A percentile compares a stretch with the other conserved stretches of the same genome.
Evolutionary conservation across 805 yeast species (phyloP).

Genomic region (Starmera dryadoides): DNA sequence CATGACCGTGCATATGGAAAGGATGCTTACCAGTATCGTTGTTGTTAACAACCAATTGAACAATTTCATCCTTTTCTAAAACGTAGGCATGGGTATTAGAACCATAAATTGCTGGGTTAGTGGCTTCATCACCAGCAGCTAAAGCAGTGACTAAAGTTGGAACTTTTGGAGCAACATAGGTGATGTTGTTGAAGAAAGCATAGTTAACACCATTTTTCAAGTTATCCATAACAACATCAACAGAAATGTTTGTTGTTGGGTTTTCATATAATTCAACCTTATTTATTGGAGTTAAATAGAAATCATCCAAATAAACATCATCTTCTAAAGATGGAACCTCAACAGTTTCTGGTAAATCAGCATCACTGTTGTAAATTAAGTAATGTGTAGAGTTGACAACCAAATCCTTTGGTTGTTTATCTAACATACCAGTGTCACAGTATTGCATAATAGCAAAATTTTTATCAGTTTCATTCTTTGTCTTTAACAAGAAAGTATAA

Average conservation of each 20-base stretch:
- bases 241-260: slow-evolving; percentile 60
- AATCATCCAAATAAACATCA: slow-evolving; percentile 64
- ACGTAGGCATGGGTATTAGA: slow-evolving; percentile 72
- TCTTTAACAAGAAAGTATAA: slow-evolving; percentile 69
- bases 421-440: slow-evolving; percentile 81
- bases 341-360: slow-evolving; percentile 28
- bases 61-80: slow-evolving; percentile 43
- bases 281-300: slow-evolving; percentile 58
- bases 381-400: slow-evolving; percentile 68
- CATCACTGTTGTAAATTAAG: slow-evolving; percentile 48
- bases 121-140: slow-evolving; percentile 56
- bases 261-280: slow-evolving; percentile 51
- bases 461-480: slow-evolving; percentile 53
- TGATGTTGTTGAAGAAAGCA: slow-evolving; percentile 90
- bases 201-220: slow-evolving; percentile 83
- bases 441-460: slow-evolving; percentile 81
- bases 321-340: slow-evolving; percentile 40
- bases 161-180: slow-evolving; percentile 74
- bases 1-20: slow-evolving; percentile 90
- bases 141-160: slow-evolving; percentile 80
- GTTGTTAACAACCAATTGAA: slow-evolving; percentile 82
- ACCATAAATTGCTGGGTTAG: slow-evolving; percentile 57
- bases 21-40: slow-evolving; percentile 92
- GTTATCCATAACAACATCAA: slow-evolving; percentile 79
- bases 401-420: slow-evolving; percentile 58